phyloP scores from a whole-genome alignment of 768 basidiomycete species.

The Hortiboletus campestris region DNA sequence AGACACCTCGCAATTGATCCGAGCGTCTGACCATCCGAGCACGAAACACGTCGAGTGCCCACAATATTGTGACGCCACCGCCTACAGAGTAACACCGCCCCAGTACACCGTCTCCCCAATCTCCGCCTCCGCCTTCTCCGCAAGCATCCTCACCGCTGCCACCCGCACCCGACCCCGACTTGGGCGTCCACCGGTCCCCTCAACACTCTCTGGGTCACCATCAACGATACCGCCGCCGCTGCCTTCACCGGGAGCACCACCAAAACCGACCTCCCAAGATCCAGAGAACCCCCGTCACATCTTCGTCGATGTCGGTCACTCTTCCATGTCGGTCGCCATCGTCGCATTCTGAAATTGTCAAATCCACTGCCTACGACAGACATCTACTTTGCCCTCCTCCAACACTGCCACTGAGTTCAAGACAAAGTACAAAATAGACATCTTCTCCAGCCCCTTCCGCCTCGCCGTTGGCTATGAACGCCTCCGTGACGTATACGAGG shows the following conservation, averaged over 20 bases:
- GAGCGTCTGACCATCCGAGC: too few species aligned
- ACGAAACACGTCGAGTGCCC: too few species aligned
- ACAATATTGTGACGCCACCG: too few species aligned
- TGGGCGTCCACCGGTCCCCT: slow-evolving; percentile 33
- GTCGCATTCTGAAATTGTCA: slow-evolving; percentile 93
- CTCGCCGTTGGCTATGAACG: slow-evolving; percentile 86
- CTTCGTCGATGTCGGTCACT: slow-evolving; percentile 96
- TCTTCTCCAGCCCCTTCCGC: slow-evolving; percentile 85
- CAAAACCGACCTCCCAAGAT: slow-evolving; percentile 91
- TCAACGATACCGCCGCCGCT: slow-evolving; percentile 93
- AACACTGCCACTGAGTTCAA: slow-evolving; percentile 92
- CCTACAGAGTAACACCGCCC: too few species aligned
- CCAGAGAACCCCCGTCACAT: slow-evolving; percentile 80
- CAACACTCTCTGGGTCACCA: slow-evolving; percentile 91
- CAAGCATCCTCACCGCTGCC: too few species aligned
- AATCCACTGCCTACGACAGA: slow-evolving; percentile 85
- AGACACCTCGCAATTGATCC: too few species aligned
- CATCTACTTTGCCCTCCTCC: slow-evolving; percentile 83
- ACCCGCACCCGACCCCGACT: too few species aligned
- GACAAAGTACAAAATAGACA: slow-evolving; percentile 95
- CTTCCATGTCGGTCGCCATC: slow-evolving; percentile 80
- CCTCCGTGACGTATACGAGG: slow-evolving; percentile 83
- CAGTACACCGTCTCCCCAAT: too few species aligned
- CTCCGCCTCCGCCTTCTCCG: too few species aligned
- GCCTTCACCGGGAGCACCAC: slow-evolving; percentile 99